Conservation (phyloP, 176 grass and related monocot genomes). For the Carex littledalei region DNA sequence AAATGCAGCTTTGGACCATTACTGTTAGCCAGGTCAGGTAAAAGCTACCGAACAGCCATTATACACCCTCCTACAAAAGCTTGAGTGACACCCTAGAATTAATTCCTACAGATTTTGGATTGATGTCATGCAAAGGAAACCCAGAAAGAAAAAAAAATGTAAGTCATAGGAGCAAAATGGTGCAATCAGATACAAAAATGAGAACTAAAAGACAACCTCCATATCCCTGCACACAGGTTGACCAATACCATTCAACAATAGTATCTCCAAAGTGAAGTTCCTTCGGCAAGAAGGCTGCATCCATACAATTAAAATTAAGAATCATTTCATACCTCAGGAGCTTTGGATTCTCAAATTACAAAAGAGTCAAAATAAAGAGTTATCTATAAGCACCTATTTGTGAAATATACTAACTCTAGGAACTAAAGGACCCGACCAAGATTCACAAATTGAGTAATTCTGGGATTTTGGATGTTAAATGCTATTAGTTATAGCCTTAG, state of each 20-base stretch:
- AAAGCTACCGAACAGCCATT: not conserved
- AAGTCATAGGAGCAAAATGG: conserved; percentile 29
- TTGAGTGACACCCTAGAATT: not conserved
- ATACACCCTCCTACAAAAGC: not conserved
- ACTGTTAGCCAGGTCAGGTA: not conserved
- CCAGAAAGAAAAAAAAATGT: conserved; percentile 27
- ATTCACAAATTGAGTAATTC: not conserved
- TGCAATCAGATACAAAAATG: conserved; percentile 1
- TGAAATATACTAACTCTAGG: not conserved
- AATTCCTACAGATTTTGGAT: not conserved
- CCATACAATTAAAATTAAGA: not conserved
- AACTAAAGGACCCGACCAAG: not conserved
- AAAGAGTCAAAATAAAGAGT: not conserved
- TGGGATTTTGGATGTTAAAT: not conserved
- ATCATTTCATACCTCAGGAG: not conserved
- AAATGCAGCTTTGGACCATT: not conserved
- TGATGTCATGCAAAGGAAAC: conserved; percentile 54
- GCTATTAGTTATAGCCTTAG: not conserved
- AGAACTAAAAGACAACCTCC: conserved; percentile 42
- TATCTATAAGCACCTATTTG: not conserved
- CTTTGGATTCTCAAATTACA: not conserved
- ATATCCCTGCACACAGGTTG: conserved; percentile 56
- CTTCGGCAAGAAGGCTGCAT: conserved; percentile 86
- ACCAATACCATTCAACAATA: conserved; percentile 59
- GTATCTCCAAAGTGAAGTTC: conserved; percentile 83